Evolutionary conservation across 805 yeast species (phyloP), one percentile per base, ranked within the genome.

Genomic region (Lipomyces yamadae): DNA sequence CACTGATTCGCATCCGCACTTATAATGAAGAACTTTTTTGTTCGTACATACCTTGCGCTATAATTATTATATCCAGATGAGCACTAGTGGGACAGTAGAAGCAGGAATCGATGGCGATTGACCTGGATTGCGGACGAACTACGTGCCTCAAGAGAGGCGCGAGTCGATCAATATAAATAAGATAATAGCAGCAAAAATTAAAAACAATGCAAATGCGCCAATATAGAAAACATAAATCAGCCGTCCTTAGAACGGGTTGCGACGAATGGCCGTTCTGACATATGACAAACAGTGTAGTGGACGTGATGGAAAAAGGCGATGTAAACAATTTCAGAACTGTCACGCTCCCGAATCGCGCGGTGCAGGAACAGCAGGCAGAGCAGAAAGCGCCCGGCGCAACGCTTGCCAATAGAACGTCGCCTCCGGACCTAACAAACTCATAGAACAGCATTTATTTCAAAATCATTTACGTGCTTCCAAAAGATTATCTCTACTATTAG

Each of bases 161-260:
- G 48, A 0, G 48, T n/a, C 48, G n/a, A 42, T 42, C 48, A 15
- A 42, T 42, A 42, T 42, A 24, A 24, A 42, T 37, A 42, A n/a
- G 10, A 24, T 42, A 42, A 42, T 42, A 13, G 48, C 7, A 37
- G n/a, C 18, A n/a, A 42, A 42, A 42, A 42, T 24, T 42, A 42
- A 42, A 42, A 42, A 42, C 6, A 42, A 42, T 42, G 48, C n/a
- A 42, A 42, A n/a, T 24, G 48, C 48, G 48, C 48, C 48, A 42
- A 42, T 18, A 42, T 42, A 42, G 24, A 42, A 42, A n/a, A 42
- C n/a, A 42, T 1, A 42, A 42, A n/a, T 15, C 48, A 42, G 7
- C 48, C 48, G 48, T 15, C n/a, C 24, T 42, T 42, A 42, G n/a
- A 5, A 42, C 48, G 8, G 48, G 24, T 42, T 15, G 48, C 48